Base-by-base conservation (phyloP, 306 rosid species). In the Cercis canadensis region DNA sequence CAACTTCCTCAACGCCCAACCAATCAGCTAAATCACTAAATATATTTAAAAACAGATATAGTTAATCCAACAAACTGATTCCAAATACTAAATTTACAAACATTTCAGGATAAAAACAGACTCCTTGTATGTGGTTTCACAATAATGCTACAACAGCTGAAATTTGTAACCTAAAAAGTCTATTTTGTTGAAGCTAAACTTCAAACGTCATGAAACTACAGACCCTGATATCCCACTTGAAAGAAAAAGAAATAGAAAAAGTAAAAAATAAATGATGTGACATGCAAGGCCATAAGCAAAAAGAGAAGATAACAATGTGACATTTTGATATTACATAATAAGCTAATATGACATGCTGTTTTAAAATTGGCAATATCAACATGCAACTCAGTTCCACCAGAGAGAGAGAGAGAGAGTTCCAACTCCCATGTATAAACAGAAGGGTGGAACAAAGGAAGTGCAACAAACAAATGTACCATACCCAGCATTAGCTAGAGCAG, bases 401-500 rank as follows among this genome's bases (percentile, higher is more conserved):
- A 7, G 9, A 70, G 45, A 61, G 41, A 65, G 7, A 57, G 70
- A 39, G 21, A 21, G 49, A 12, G 33, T 56, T 36, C 19, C 3
- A 67, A 7, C 1, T 24, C 29, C 29, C 29, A 24, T 14, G 13
- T 44, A 37, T 33, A 53, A 45, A 31, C 10, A 39, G 31, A 59
- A 66, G 43, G 14, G 19, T 31, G 57, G 7, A 1, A 37, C 7
- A 37, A 37, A 37, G 43, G 7, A 37, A 37, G 43, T 37, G 43
- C 43, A 37, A 3, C 1, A 37, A 37, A 6, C 1, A 37, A 8
- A 2, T 37, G 36, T 5, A 60, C 65, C 85, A 54, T 88, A 88
- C 98, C 98, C 95, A 77, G 98, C 97, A 81, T 94, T 94, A 24
- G 98, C 97, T 65, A 94, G 84, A 69, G 97, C 97, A 41, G 98